These are phyloP conservation scores for Acacia concinna DNA, from an alignment of 331 rosid species.

Conservation along the genomic window DNA sequence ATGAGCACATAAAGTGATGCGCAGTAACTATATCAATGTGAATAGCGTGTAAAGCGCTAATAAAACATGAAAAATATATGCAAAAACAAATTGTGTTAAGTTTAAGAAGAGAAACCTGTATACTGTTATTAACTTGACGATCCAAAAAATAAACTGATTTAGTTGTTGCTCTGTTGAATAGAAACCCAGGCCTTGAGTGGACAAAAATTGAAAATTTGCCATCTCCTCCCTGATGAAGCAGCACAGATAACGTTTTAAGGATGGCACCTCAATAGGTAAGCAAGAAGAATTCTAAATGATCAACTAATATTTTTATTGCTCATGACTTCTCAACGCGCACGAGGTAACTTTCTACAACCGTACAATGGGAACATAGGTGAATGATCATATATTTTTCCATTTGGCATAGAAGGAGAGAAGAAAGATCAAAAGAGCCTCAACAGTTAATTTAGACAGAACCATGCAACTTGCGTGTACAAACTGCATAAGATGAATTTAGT, in stretches of 20 bases:
- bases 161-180: conserved; percentile 77
- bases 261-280: conserved; percentile 17
- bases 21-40: neutral
- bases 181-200: conserved; percentile 94
- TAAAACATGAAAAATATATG: neutral
- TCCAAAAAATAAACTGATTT: conserved; percentile 75
- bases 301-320: neutral
- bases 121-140: conserved; percentile 92
- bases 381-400: neutral
- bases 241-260: conserved; percentile 20
- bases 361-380: conserved; percentile 4
- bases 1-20: neutral
- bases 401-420: neutral
- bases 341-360: neutral
- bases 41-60: neutral
- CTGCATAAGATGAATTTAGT: neutral
- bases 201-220: conserved; percentile 76
- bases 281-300: conserved; percentile 21
- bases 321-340: conserved; percentile 6
- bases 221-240: conserved; percentile 68
- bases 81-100: neutral
- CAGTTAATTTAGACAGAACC: conserved; percentile 22
- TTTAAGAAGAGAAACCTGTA: conserved; percentile 62
- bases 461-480: neutral
- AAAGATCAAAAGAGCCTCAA: neutral